Base-by-base conservation (phyloP, 2,329 filamentous ascomycete species). In the Aspergillus cejpii region DNA sequence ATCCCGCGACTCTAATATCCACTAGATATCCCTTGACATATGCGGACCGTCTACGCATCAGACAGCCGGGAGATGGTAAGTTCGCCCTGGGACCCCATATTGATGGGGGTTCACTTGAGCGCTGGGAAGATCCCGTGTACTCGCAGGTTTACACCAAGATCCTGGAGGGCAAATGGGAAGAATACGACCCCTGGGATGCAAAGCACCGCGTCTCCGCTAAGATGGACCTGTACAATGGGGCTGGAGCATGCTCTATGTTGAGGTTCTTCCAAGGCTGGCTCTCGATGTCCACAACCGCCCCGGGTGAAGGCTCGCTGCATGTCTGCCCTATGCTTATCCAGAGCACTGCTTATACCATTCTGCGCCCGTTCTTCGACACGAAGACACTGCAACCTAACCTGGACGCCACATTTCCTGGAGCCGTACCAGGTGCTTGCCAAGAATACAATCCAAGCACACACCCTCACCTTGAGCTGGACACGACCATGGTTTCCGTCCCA, bases 201-300 rank as follows among this genome's bases (percentile, higher is more conserved):
- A 80, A 78, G 51, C 77, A 78, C 5, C 78, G 90, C 3, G 73
- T 91, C 0, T 66, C 70, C 0, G 87, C 84, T 2, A 76, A 80
- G 2, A 82, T 79, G 48, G 84, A 95, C 64, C 69, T 90, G 26
- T 92, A 96, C 62, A 76, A 87, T 40, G 87, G 89, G 0, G 76
- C 88, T 0, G 89, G 90, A 0, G 82, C 85, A 1, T 94, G 87
- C 67, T 84, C 78, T 37, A 87, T 89, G 73, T 89, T 95, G 67
- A 78, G 91, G 29, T 85, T 88, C 76, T 91, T 87, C 64, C 90
- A 96, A 67, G 90, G 88, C 14, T 96, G 90, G 90, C 66, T 96
- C 41, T 64, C 66, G 48, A 83, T 96, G 76, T 88, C 83, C 46
- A 69, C 73, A n/a, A 84, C 81, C 0, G 80, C 75, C 0, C 85